Evolutionary conservation across 2,329 filamentous ascomycete genomes (phyloP), one percentile per base, ranked within the genome.

Genomic region (Aspergillus piperis): DNA sequence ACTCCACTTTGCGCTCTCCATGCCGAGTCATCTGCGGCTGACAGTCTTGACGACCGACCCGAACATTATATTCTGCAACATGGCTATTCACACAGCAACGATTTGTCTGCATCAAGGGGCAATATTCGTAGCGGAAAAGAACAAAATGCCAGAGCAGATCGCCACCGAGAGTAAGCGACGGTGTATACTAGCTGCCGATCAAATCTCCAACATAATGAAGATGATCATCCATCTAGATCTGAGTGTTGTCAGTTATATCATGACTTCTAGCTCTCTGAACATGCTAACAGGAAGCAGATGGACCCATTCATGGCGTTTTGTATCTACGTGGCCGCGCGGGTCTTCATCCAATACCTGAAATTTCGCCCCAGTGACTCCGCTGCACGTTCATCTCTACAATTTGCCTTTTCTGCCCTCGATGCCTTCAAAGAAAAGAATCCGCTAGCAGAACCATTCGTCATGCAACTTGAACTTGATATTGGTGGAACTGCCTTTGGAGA

Each of bases 61-160:
- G 3, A 98, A 97, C 65, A 87, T 94, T 57, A 87, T 98, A 4
- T 98, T 97, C 73, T 87, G 90, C 59, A 98, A 98, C 70, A 96
- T 99, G 92, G 92, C 91, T 72, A 92, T 99, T 32, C 93, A 98
- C 73, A 96, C 95, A 0, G 96, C 93, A 1, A 92, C 92, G 1
- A 98, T 99, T 57, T 98, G 94, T 74, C 81, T 99, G n/a, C 95
- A 99, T 71, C 95, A 99, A 78, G 95, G 94, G 2, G 95, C 95
- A 25, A 98, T 99, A 19, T 97, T 94, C 83, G 98, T 97, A 74
- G 92, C 93, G 0, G 94, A 98, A 70, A 95, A 92, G 77, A 90
- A 96, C 75, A 86, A 87, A 56, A 80, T 97, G 62, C 88, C 91
- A 0, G 80, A 84, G 1, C 88, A 89, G 17, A 88, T 97, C 50